Percentiles rank a stretch among this genome's conserved stretches.
phyloP scores from a whole-genome alignment of 345 rosid genomes.

The Combretum micranthum region DNA sequence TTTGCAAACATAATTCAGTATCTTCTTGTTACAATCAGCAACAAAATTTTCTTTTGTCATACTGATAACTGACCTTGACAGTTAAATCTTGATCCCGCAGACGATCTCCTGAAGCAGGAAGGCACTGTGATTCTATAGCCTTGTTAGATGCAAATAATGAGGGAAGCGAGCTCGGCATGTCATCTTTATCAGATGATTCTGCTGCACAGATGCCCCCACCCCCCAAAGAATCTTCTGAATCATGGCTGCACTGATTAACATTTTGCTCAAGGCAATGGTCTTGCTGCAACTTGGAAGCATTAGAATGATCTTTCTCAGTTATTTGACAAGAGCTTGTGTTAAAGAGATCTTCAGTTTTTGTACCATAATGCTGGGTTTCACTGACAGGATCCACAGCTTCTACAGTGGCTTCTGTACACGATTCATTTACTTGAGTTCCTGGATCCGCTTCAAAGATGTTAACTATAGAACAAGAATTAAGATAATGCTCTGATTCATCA shows the following conservation, averaged over 20 bases:
- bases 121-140: conserved; percentile 15
- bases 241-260: too few species aligned
- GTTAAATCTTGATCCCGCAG: conserved; percentile 22
- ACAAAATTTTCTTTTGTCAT: conserved; percentile 3
- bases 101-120: conserved; percentile 22
- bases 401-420: conserved; percentile 11
- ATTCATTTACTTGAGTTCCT: conserved; percentile 26
- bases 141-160: conserved; percentile 19
- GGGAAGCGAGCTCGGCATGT: conserved; percentile 17
- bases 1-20: too few species aligned
- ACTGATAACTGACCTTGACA: conserved; percentile 48
- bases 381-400: conserved; percentile 15
- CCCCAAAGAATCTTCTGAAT: too few species aligned
- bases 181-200: not conserved
- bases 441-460: conserved; percentile 36
- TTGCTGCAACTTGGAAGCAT: too few species aligned
- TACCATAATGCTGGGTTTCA: conserved; percentile 8
- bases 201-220: too few species aligned
- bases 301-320: too few species aligned
- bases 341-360: too few species aligned
- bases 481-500: conserved; percentile 27
- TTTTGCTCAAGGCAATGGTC: too few species aligned
- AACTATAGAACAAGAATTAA: conserved; percentile 28
- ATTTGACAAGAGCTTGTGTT: too few species aligned
- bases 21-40: not conserved